Percentiles rank a stretch among this genome's conserved stretches.
These are phyloP conservation scores for Plicaturopsis crispa DNA, from an alignment of 768 basidiomycete genomes.

Conservation along the genomic window DNA sequence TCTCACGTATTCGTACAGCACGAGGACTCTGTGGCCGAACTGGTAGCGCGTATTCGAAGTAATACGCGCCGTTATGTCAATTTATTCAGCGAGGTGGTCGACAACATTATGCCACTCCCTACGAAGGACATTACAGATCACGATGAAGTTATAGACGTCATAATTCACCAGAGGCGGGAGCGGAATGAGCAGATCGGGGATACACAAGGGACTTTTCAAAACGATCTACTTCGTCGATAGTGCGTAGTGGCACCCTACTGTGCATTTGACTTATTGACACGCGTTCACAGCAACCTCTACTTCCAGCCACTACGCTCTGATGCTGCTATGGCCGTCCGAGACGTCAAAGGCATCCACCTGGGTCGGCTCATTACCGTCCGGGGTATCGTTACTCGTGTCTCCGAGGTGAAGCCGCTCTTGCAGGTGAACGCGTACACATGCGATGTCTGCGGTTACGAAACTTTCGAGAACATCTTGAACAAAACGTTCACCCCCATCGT, in stretches of 20 bases:
- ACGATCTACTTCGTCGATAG: conserved; percentile 92
- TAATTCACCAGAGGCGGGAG: conserved; percentile 88
- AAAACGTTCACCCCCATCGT: conserved; percentile 86
- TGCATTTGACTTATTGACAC: conserved; percentile 7
- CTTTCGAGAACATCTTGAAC: conserved; percentile 93
- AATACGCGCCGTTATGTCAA: conserved; percentile 89
- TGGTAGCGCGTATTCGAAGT: conserved; percentile 69
- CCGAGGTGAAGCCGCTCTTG: conserved; percentile 96
- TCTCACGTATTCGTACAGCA: conserved; percentile 35
- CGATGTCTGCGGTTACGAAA: conserved; percentile 96
- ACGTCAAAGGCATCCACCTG: conserved; percentile 81
- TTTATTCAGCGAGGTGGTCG: conserved; percentile 86
- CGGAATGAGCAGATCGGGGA: conserved; percentile 78
- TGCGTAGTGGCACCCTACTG: conserved; percentile 39
- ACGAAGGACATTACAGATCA: conserved; percentile 86
- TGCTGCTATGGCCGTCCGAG: conserved; percentile 76
- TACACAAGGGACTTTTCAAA: conserved; percentile 74
- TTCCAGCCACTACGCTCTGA: conserved; percentile 82
- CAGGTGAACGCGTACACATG: conserved; percentile 98
- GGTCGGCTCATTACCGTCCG: conserved; percentile 93
- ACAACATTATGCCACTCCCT: conserved; percentile 81
- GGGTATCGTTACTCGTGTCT: conserved; percentile 97
- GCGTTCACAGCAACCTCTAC: conserved; percentile 72
- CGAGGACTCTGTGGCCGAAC: conserved; percentile 60
- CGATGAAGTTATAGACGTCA: conserved; percentile 94